Percentiles rank a stretch among this genome's conserved stretches.
These are phyloP conservation scores for Cyclotella cryptica DNA, from an alignment of 108 stramenopile species.

Conservation along the genomic window DNA sequence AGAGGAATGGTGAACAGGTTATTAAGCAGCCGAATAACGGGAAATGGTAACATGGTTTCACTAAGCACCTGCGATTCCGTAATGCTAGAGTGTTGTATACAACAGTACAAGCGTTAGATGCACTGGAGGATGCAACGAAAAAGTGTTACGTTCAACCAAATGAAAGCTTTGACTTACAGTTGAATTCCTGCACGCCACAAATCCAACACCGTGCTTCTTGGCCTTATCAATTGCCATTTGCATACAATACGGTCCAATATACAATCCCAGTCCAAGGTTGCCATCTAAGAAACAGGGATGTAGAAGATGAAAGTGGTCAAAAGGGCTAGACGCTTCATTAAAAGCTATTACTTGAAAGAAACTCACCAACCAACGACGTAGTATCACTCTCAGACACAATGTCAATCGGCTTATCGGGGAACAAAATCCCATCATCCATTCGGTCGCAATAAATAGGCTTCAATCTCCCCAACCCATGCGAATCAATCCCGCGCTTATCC, in stretches of 20 bases:
- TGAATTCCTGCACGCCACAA: conserved; percentile 65
- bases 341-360: no score
- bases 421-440: conserved; percentile 66
- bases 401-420: conserved; percentile 57
- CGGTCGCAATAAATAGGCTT: conserved; percentile 80
- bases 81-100: conserved; percentile 7
- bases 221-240: conserved; percentile 76
- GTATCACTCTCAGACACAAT: conserved; percentile 61
- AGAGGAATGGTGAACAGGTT: background rate
- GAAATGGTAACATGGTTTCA: background rate
- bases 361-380: conserved; percentile 32
- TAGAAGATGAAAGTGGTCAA: no score
- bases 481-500: conserved; percentile 74
- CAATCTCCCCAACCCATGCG: conserved; percentile 68
- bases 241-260: conserved; percentile 78
- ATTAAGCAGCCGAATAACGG: no score
- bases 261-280: conserved; percentile 66
- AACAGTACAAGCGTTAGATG: background rate
- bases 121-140: background rate
- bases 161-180: conserved; percentile 31
- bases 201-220: conserved; percentile 69
- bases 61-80: conserved; percentile 12
- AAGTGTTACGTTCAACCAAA: background rate
- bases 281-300: conserved; percentile 49
- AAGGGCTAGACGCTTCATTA: no score